Base-by-base conservation (phyloP, 768 basidiomycete species). In the Leccinum barrowsii region DNA sequence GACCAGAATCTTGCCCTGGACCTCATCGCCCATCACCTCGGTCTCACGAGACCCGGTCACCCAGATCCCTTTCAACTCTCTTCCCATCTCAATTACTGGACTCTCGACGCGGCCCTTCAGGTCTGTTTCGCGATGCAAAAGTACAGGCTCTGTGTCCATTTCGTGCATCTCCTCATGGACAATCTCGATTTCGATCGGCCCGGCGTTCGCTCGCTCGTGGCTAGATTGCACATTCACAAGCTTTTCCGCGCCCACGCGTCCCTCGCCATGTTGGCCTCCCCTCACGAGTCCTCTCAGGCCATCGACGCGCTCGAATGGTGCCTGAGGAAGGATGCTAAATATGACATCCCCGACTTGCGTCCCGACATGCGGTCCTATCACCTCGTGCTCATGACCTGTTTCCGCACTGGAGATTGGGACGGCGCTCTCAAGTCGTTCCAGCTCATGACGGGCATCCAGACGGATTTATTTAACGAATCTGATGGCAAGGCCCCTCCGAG, bases 1-100 rank as follows among this genome's bases (percentile, higher is more conserved):
- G 90, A 93, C 65, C 82, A 85, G 56, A 74, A 80, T n/a, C 74
- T 89, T 50, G 89, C 85, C 1, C 82, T 90, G 63, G 77, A 83
- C 57, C 81, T 93, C 62, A 69, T 83, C 17, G 75, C 75, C 35
- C 80, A 89, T 19, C 84, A 84, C 66, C 82, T 84, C 50, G 87
- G 89, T 44, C 80, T 92, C 24, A 69, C 76, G 4, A 68, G 74
- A 54, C 80, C 80, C 1, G 77, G 77, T 17, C 79, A 83, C 46
- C 67, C 74, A 0, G 67, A 70, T 1, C 69, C 75, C 19, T 61
- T 73, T 15, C 67, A 55, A n/a, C 76, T 80, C 11, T 70, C 67
- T 32, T 66, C 81, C 10, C 68, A 75, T 22, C 76, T 89, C 22
- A 75, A 73, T 44, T 46, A 74, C 12, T 80, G 78, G 63, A 74